Conservation (phyloP, 345 rosid genomes). For the Lagerstroemia speciosa region DNA sequence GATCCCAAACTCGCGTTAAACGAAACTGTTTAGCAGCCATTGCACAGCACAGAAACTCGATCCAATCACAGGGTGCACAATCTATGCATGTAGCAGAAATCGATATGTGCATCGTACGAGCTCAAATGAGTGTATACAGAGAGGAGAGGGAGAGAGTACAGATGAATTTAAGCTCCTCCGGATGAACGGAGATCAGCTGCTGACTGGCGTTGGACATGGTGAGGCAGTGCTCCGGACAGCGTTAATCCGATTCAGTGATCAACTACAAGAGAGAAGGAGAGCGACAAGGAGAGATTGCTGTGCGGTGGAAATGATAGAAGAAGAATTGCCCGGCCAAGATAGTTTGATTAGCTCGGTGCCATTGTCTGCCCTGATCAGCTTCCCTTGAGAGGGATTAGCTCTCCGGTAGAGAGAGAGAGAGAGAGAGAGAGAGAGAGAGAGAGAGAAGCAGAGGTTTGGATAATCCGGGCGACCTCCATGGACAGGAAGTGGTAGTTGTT, state of each 20-base stretch:
- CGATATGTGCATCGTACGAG: neutral
- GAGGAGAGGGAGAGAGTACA: conserved; percentile 33
- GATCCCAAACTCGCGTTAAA: no score
- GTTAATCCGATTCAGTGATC: neutral
- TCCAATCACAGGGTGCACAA: neutral
- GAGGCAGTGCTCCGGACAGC: neutral
- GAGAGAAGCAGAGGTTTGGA: neutral
- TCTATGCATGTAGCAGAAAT: neutral
- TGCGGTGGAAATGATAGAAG: conserved; percentile 8
- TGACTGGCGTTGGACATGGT: conserved; percentile 40
- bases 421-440: neutral
- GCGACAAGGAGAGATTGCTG: no score
- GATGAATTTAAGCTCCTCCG: conserved; percentile 80
- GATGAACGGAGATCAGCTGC: conserved; percentile 79
- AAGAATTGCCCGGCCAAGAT: conserved; percentile 3
- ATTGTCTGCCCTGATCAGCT: neutral
- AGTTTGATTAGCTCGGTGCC: neutral
- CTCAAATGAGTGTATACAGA: neutral
- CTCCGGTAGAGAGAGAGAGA: neutral
- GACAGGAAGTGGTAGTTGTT: neutral
- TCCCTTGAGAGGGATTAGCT: neutral
- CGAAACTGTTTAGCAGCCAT: neutral
- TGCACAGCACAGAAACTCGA: neutral
- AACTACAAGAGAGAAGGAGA: no score
- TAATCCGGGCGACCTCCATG: neutral